Evolutionary conservation across 805 yeast genomes (phyloP), one percentile per base, ranked within the genome.

Genomic region (Candida sphagnicola): DNA sequence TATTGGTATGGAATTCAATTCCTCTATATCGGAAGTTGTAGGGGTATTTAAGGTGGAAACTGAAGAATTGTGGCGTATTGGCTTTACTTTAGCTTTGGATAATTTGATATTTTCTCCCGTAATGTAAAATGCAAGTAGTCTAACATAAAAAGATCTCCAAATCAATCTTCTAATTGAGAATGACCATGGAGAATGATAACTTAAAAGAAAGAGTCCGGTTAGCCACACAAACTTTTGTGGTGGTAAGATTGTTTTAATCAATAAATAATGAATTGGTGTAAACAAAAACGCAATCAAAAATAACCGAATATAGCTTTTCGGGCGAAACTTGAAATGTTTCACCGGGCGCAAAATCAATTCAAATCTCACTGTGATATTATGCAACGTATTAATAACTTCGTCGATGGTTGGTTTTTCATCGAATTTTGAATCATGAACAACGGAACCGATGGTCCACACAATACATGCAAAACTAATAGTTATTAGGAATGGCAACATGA

Each of bases 341-440:
- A 62, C 57, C 0, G 78, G 78, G 12, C 64, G 51, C 17, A 70
- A 46, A 3, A 72, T 38, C 48, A 69, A 59, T 38, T 66, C 71
- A 40, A 59, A 59, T 26, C 81, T 59, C 1, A 63, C 50, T 2
- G 70, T 58, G 37, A 76, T 61, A 44, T 77, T 77, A 32, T 68
- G 67, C 38, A 74, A 49, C 0, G 75, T 66, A 43, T 67, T 69
- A 25, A 76, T 42, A 2, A 75, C 74, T 46, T 76, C 81, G 37
- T 74, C 79, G 23, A 75, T 54, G 1, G 80, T 76, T 10, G 80
- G 80, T 34, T 59, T 67, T 39, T 70, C 75, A 37, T 70, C 65
- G 35, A 46, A 60, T 40, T 59, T 62, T 14, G 70, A 59, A 41
- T 72, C 78, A 41, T 64, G 60, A 1, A 63, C 44, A 5, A 67